Base-by-base conservation (phyloP, 371 early-diverging fungal genomes). In the Mucor racemosus region DNA sequence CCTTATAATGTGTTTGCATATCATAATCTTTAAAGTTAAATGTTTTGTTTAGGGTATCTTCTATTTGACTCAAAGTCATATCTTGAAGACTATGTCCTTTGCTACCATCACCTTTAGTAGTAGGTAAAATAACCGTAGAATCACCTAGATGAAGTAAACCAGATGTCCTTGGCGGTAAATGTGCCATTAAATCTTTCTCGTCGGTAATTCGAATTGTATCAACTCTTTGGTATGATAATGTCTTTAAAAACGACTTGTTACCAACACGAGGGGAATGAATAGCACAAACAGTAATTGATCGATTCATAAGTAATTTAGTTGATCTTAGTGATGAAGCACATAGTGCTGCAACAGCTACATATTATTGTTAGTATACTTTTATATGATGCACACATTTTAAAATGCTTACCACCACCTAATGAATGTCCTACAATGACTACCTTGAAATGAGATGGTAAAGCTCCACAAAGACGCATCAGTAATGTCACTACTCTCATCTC, bases 311-410 rank as follows among this genome's bases (percentile, higher is more conserved):
- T 35, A 79, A 56, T 38, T 69, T 62, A 0, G 77, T 80, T 4
- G 72, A 75, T 34, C 73, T 66, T n/a, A 79, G 46, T 7, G 80
- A 76, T 11, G 67, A 79, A 61, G 80, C 77, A 64, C 80, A 79
- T 21, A 79, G 60, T 38, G 77, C 70, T 8, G 77, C 80, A 21
- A 75, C 75, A 41, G 77, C 80, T 79, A 68, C 34, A 36, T 26
- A 33, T 3, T 8, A 39, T 35, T 13, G 26, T 7, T 17, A 50
- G 26, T 50, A 10, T 50, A 21, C 1, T n/a, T 13, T n/a, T 1
- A 10, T 26, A 8, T 50, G 1, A 10, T 26, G 2, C 17, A 11
- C 26, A 8, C 11, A 21, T 9, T 19, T 3, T 10, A 21, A 17
- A 26, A 19, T 55, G 1, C 34, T 61, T 75, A 79, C 80, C 80